phyloP scores from a whole-genome alignment of 768 basidiomycete genomes.

The Tulasnella sp. region DNA sequence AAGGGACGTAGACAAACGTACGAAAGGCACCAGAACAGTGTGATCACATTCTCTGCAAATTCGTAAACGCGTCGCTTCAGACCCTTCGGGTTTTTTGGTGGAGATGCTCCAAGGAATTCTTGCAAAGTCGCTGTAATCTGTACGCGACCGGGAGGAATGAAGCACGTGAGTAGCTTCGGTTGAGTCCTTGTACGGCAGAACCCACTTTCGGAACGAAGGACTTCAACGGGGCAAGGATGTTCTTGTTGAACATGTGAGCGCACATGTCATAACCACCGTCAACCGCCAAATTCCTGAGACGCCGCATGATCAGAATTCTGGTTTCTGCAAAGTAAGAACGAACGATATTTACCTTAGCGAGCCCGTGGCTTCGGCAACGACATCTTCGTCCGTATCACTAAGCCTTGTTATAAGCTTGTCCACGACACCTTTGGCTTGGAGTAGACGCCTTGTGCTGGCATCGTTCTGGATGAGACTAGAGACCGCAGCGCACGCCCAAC shows the following conservation, averaged over 20 bases:
- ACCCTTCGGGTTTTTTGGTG: constrained; percentile 66
- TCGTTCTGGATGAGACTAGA: constrained; percentile 95
- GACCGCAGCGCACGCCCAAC: constrained; percentile 97
- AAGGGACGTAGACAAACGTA: constrained; percentile 52
- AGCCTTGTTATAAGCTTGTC: constrained; percentile 84
- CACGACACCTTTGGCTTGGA: constrained; percentile 91
- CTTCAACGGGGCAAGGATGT: constrained; percentile 75
- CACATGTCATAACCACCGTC: constrained; percentile 96
- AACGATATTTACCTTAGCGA: constrained; percentile 65
- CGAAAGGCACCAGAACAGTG: constrained; percentile 92
- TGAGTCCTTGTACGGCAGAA: too few relatives aligned
- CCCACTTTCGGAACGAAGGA: constrained; percentile 77
- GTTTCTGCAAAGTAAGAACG: constrained; percentile 39
- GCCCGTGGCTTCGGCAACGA: constrained; percentile 85
- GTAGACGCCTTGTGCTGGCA: constrained; percentile 82
- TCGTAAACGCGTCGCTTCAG: constrained; percentile 78
- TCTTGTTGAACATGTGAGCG: constrained; percentile 97
- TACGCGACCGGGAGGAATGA: neutral
- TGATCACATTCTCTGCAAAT: constrained; percentile 91
- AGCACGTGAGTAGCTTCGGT: too few relatives aligned
- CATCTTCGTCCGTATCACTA: constrained; percentile 88
- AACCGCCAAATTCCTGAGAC: constrained; percentile 83
- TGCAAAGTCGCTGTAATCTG: neutral
- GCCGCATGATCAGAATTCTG: neutral
- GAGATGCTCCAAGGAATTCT: constrained; percentile 51